phyloP scores from a whole-genome alignment of 1,284 basidiomycete genomes.

The Sporisorium exsertum region DNA sequence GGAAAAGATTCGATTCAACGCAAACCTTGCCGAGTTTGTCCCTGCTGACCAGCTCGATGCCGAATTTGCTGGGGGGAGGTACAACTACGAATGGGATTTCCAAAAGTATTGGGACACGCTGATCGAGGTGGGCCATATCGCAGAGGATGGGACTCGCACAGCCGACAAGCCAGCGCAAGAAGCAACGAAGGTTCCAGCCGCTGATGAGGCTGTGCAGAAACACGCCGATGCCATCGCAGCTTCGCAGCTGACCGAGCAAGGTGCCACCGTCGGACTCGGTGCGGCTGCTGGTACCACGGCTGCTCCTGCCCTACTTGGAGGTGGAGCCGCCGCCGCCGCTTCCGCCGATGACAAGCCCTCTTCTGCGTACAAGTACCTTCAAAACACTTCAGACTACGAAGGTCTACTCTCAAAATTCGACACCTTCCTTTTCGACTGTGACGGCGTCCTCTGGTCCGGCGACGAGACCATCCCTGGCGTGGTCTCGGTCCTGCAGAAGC shows the following conservation, averaged over 20 bases:
- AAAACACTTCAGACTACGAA: slow-evolving; percentile 43
- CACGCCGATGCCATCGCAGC: slow-evolving; percentile 42
- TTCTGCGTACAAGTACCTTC: slow-evolving; percentile 49
- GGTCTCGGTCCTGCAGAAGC: slow-evolving; percentile 70
- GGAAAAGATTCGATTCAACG: slow-evolving; percentile 86
- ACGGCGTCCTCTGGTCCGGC: slow-evolving; percentile 88
- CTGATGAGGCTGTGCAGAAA: slow-evolving; percentile 15
- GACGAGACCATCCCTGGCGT: slow-evolving; percentile 71
- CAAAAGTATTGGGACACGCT: slow-evolving; percentile 75
- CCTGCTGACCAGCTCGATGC: slow-evolving; percentile 81
- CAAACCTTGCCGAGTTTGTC: slow-evolving; percentile 77
- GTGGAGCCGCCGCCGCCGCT: slow-evolving; percentile 11
- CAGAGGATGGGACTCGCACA: slow-evolving; percentile 50
- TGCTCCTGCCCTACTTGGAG: slow-evolving; percentile 20
- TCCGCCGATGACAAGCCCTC: background rate
- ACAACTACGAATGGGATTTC: slow-evolving; percentile 82
- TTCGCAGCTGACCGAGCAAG: slow-evolving; percentile 20
- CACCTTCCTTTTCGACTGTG: slow-evolving; percentile 78
- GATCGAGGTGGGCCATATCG: slow-evolving; percentile 39
- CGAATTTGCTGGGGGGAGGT: slow-evolving; percentile 81
- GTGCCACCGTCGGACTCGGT: slow-evolving; percentile 25
- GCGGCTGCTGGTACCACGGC: slow-evolving; percentile 29
- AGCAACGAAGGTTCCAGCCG: background rate
- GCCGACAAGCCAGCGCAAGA: background rate
- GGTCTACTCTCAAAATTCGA: slow-evolving; percentile 59